phyloP scores from a whole-genome alignment of 805 yeast species.

The Nakazawaea siamensis region DNA sequence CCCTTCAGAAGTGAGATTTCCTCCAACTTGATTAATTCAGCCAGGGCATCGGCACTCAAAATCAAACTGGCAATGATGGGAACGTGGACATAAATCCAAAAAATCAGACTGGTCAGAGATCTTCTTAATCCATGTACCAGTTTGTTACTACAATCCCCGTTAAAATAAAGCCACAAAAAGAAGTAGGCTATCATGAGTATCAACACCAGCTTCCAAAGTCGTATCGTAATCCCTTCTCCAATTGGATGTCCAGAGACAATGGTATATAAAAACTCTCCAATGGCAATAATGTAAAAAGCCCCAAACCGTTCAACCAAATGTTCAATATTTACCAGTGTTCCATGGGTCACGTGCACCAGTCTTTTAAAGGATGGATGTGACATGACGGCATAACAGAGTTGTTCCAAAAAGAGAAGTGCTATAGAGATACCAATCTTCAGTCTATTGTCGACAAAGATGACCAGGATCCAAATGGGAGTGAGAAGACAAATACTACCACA shows the following conservation, averaged over 20 bases:
- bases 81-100: slow-evolving; percentile 39
- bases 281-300: slow-evolving; percentile 53
- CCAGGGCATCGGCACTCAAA: slow-evolving; percentile 53
- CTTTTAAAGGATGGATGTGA: slow-evolving; percentile 42
- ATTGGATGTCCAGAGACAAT: slow-evolving; percentile 42
- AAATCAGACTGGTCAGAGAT: slow-evolving; percentile 33
- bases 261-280: slow-evolving; percentile 54
- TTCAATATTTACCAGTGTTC: slow-evolving; percentile 58
- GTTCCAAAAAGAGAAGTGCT: slow-evolving; percentile 33
- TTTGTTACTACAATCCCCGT: slow-evolving; percentile 39
- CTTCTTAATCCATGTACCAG: slow-evolving; percentile 51
- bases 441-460: slow-evolving; percentile 37
- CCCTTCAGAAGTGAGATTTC: slow-evolving; percentile 12
- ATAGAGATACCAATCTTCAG: slow-evolving; percentile 38
- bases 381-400: slow-evolving; percentile 23
- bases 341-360: slow-evolving; percentile 30
- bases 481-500: slow-evolving; percentile 24
- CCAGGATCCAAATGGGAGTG: slow-evolving; percentile 39
- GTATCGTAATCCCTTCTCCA: slow-evolving; percentile 34
- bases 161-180: slow-evolving; percentile 44
- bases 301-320: slow-evolving; percentile 57
- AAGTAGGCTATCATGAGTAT: slow-evolving; percentile 38
- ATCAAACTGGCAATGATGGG: slow-evolving; percentile 44
- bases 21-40: slow-evolving; percentile 31
- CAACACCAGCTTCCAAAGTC: slow-evolving; percentile 40